A percentile compares a stretch with the other conserved stretches of the same genome.
phyloP scores from a whole-genome alignment of 73 alveolate species.

The Tetrahymena borealis region DNA sequence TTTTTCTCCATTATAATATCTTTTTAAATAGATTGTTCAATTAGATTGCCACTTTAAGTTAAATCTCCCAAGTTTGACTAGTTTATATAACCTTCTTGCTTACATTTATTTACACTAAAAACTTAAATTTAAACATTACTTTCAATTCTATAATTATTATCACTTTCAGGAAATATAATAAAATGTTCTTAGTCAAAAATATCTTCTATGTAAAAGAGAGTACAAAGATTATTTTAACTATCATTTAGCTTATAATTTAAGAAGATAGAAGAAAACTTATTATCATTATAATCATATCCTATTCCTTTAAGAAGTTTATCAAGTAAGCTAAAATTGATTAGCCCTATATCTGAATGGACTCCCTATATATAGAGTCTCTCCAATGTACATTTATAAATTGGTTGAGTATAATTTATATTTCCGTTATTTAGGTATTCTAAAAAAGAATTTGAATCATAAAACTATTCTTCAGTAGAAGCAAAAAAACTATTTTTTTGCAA shows the following conservation, averaged over 20 bases:
- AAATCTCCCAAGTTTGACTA: background rate
- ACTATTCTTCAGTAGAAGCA: background rate
- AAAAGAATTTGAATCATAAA: background rate
- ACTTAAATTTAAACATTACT: background rate
- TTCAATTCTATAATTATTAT: background rate
- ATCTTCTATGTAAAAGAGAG: background rate
- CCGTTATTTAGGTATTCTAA: background rate
- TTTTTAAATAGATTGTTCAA: background rate
- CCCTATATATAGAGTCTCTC: background rate
- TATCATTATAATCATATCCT: background rate
- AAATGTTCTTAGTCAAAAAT: background rate
- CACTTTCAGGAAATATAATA: background rate
- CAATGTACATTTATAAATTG: background rate
- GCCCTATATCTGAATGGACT: background rate
- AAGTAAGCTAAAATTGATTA: background rate
- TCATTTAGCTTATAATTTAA: background rate
- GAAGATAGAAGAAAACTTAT: background rate
- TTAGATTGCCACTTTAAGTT: background rate
- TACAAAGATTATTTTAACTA: background rate
- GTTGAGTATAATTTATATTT: background rate
- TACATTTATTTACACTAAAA: background rate
- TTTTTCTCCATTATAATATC: background rate
- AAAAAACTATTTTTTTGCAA: background rate
- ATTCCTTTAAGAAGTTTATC: background rate
- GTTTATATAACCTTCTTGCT: background rate